These are phyloP conservation scores for Aspergillus panamensis DNA, from an alignment of 495 filamentous ascomycete genomes.

Conservation along the genomic window DNA sequence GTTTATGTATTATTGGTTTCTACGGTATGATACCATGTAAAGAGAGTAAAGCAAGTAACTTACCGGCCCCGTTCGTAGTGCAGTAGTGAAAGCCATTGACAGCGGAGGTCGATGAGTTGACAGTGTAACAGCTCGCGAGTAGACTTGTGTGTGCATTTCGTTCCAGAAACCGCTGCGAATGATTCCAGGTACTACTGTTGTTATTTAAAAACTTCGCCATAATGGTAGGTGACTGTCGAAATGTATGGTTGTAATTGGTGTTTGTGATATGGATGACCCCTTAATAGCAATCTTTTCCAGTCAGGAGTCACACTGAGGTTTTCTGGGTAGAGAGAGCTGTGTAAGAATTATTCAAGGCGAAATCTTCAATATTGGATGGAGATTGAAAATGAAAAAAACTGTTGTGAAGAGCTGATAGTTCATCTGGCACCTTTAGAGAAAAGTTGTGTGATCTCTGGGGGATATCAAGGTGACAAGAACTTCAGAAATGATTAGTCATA, in stretches of 20 bases:
- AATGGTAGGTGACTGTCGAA: constrained; percentile 11
- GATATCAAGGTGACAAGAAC: no score
- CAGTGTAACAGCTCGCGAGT: constrained; percentile 81
- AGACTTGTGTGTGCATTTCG: constrained; percentile 59
- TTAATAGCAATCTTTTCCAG: neutral
- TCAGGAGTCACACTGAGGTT: neutral
- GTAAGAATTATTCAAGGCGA: neutral
- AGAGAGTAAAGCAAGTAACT: constrained; percentile 14
- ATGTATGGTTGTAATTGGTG: neutral
- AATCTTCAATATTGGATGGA: neutral
- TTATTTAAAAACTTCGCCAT: constrained; percentile 60
- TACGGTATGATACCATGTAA: no score
- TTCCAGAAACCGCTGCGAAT: constrained; percentile 49
- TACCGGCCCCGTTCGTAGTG: constrained; percentile 79
- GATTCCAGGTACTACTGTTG: constrained; percentile 70
- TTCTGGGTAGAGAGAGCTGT: neutral
- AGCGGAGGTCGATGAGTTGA: constrained; percentile 49
- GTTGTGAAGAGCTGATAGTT: no score
- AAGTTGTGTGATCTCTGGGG: no score
- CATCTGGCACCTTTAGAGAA: no score
- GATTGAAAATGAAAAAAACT: neutral
- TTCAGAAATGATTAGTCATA: no score
- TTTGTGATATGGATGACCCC: neutral
- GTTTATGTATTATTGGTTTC: no score
- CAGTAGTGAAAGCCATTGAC: constrained; percentile 90